Evolutionary conservation across 768 basidiomycete species (phyloP).

Genomic region (Pleurotus tuber-regium): DNA sequence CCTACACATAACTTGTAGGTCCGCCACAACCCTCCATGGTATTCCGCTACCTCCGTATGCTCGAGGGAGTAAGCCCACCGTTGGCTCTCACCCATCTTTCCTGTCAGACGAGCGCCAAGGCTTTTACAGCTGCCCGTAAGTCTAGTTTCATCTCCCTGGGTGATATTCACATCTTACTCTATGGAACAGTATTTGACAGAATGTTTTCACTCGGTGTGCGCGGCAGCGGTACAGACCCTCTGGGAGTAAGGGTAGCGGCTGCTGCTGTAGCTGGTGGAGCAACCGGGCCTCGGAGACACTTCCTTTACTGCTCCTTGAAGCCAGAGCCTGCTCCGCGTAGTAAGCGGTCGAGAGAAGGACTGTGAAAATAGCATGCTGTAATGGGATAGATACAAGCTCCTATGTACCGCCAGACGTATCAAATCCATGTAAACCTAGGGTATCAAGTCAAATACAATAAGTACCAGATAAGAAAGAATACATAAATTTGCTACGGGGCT

Average conservation of each 20-base stretch:
- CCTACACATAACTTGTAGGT: conserved; percentile 35
- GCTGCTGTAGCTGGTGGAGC: conserved; percentile 61
- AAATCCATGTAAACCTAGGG: conserved; percentile 7
- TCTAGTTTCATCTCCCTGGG: conserved; percentile 11
- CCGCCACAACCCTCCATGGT: conserved; percentile 92
- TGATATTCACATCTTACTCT: conserved; percentile 9
- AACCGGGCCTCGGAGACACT: conserved; percentile 77
- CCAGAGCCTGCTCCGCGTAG: conserved; percentile 51
- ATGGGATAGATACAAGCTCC: not conserved
- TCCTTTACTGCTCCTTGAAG: conserved; percentile 78
- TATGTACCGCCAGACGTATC: not conserved
- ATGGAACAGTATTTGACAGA: conserved; percentile 69
- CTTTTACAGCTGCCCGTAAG: conserved; percentile 83
- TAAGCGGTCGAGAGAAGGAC: conserved; percentile 1
- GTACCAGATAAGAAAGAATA: not conserved
- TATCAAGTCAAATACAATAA: conserved; percentile 6
- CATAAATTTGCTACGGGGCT: not conserved
- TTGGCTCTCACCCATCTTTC: conserved; percentile 81
- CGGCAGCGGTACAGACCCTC: conserved; percentile 67
- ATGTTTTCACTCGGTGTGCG: conserved; percentile 88
- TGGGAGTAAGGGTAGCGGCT: conserved; percentile 55
- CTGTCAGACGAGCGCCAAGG: conserved; percentile 88
- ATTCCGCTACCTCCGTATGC: conserved; percentile 84
- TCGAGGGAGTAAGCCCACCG: conserved; percentile 90
- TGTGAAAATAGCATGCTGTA: not conserved